A percentile compares a stretch with the other conserved stretches of the same genome.
Evolutionary conservation across 78 protist species (phyloP).

Genomic region (Polysphondylium violaceum): DNA sequence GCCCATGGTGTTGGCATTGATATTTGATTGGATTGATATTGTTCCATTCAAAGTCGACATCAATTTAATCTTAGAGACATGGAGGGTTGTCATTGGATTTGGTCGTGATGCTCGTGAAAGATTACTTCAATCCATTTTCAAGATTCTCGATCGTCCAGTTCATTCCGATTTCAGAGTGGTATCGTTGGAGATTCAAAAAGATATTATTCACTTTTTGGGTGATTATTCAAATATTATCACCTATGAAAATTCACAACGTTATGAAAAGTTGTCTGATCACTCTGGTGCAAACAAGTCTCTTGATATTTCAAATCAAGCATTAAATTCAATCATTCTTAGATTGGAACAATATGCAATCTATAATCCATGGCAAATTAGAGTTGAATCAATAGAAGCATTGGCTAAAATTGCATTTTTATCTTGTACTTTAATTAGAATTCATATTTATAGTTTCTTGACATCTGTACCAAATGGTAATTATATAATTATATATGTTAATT

Average conservation of each 20-base stretch:
- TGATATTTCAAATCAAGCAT: slow-evolving; percentile 23
- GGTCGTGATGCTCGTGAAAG: slow-evolving; percentile 31
- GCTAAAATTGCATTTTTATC: slow-evolving; percentile 66
- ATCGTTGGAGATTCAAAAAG: slow-evolving; percentile 53
- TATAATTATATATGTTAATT: not conserved
- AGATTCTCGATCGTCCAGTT: slow-evolving; percentile 35
- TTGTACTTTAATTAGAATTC: slow-evolving; percentile 28
- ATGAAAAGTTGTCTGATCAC: not conserved
- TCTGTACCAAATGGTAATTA: slow-evolving; percentile 51
- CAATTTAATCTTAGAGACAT: not conserved
- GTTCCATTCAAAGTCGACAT: slow-evolving; percentile 56
- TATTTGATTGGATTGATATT: slow-evolving; percentile 74
- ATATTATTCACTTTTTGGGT: slow-evolving; percentile 50
- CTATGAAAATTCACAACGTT: slow-evolving; percentile 15
- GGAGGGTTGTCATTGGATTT: slow-evolving; percentile 25
- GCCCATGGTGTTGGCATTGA: slow-evolving; percentile 38
- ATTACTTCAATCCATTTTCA: not conserved
- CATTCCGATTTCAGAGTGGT: slow-evolving; percentile 73
- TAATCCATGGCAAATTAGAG: slow-evolving; percentile 71
- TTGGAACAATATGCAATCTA: slow-evolving; percentile 69
- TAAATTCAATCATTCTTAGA: slow-evolving; percentile 60
- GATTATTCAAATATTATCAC: slow-evolving; percentile 57
- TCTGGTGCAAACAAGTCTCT: not conserved
- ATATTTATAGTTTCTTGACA: slow-evolving; percentile 51
- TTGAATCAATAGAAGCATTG: slow-evolving; percentile 43